These are phyloP conservation scores for Kodamaea ohmeri DNA, from an alignment of 1,139 yeast species.

Conservation along the genomic window DNA sequence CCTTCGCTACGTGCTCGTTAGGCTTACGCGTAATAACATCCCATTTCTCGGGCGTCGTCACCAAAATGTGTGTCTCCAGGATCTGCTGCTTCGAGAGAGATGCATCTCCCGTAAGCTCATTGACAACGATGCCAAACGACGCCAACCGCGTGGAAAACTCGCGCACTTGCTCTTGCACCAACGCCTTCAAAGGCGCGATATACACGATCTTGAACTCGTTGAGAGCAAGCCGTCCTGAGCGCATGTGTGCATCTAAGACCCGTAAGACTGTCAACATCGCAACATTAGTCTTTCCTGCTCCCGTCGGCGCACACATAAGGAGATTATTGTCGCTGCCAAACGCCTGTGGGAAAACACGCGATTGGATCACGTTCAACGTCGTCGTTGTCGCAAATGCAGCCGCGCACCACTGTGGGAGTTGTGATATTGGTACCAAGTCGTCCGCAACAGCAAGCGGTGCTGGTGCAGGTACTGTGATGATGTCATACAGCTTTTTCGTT, in stretches of 20 bases:
- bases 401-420: slow-evolving; percentile 80
- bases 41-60: slow-evolving; percentile 97
- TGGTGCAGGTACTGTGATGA: slow-evolving; percentile 74
- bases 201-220: slow-evolving; percentile 76
- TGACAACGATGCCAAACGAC: slow-evolving; percentile 68
- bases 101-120: slow-evolving; percentile 90
- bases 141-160: slow-evolving; percentile 72
- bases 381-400: slow-evolving; percentile 67
- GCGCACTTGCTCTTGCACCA: slow-evolving; percentile 92
- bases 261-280: slow-evolving; percentile 78
- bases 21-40: slow-evolving; percentile 88
- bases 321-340: slow-evolving; percentile 69
- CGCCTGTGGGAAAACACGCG: slow-evolving; percentile 76
- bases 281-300: slow-evolving; percentile 97
- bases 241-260: slow-evolving; percentile 53
- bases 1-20: slow-evolving; percentile 58
- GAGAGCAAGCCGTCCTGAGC: slow-evolving; percentile 49
- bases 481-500: slow-evolving; percentile 73
- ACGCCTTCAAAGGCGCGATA: slow-evolving; percentile 90
- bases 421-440: slow-evolving; percentile 54
- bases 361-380: slow-evolving; percentile 77
- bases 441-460: slow-evolving; percentile 53
- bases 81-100: slow-evolving; percentile 76
- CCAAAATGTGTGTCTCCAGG: slow-evolving; percentile 73
- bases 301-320: slow-evolving; percentile 94